phyloP scores from a whole-genome alignment of 2,329 filamentous ascomycete species.

The Aspergillus sp. region DNA sequence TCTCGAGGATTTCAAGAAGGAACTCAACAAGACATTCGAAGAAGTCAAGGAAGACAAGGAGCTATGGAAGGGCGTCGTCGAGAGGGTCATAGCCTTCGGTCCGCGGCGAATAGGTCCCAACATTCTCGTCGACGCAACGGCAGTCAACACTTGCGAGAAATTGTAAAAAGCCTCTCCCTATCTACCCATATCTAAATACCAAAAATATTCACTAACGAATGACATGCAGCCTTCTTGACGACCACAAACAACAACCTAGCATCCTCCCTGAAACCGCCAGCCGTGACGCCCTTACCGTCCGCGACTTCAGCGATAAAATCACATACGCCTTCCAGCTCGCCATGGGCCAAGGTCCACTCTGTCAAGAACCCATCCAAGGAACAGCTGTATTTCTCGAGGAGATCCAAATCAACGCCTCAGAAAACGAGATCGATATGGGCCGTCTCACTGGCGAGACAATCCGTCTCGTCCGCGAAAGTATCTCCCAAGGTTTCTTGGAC shows the following conservation, averaged over 20 bases:
- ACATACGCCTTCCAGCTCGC: conserved; percentile 92
- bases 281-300: conserved; percentile 42
- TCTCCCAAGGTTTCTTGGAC: conserved; percentile 83
- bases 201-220: background rate
- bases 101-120: conserved; percentile 84
- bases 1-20: conserved; percentile 71
- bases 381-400: conserved; percentile 89
- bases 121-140: conserved; percentile 79
- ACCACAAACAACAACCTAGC: conserved; percentile 30
- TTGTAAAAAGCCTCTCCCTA: conserved; percentile 55
- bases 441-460: conserved; percentile 92
- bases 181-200: background rate
- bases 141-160: conserved; percentile 68
- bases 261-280: conserved; percentile 25
- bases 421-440: conserved; percentile 61
- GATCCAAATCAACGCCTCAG: conserved; percentile 60
- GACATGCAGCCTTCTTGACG: conserved; percentile 39
- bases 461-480: conserved; percentile 80
- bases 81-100: conserved; percentile 87
- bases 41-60: conserved; percentile 72
- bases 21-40: conserved; percentile 66
- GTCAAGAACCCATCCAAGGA: conserved; percentile 89
- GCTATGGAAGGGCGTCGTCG: conserved; percentile 71
- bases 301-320: conserved; percentile 85
- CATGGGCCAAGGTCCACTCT: conserved; percentile 83